phyloP scores from a whole-genome alignment of 2,329 filamentous ascomycete genomes.

The Pseudocercospora fuligena region DNA sequence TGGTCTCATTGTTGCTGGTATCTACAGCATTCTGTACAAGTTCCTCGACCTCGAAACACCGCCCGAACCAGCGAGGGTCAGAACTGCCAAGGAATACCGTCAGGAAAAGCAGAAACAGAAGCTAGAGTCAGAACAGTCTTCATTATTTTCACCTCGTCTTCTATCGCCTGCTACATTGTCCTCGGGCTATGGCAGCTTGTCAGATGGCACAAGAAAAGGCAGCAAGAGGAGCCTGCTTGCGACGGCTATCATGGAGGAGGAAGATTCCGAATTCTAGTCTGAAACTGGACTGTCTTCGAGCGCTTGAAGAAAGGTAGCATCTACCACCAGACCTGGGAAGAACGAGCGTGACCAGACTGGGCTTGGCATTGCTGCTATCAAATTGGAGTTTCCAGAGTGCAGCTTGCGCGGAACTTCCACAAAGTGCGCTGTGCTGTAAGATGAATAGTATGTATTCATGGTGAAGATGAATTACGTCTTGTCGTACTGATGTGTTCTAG shows the following conservation, averaged over 20 bases:
- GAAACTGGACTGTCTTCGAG: not conserved
- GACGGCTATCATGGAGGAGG: slow-evolving; percentile 74
- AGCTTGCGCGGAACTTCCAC: no score
- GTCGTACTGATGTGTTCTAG: no score
- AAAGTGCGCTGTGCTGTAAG: no score
- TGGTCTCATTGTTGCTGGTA: slow-evolving; percentile 64
- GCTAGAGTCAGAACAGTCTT: slow-evolving; percentile 19
- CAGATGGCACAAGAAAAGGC: slow-evolving; percentile 43
- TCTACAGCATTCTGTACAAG: slow-evolving; percentile 52
- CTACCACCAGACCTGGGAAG: no score
- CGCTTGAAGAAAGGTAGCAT: no score
- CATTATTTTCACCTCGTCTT: slow-evolving; percentile 20
- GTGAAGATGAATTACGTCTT: no score
- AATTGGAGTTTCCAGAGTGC: no score
- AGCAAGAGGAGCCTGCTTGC: slow-evolving; percentile 59
- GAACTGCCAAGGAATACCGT: slow-evolving; percentile 41
- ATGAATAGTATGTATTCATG: no score
- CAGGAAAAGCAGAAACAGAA: slow-evolving; percentile 34
- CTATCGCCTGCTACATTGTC: slow-evolving; percentile 27
- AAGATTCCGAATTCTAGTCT: slow-evolving; percentile 58
- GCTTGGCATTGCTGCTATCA: no score
- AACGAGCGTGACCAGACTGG: no score
- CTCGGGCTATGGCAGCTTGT: slow-evolving; percentile 32
- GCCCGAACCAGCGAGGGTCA: slow-evolving; percentile 22
- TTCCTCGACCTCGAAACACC: slow-evolving; percentile 32